These are phyloP conservation scores for Oryza meyeriana DNA, from an alignment of 176 grass and related monocot species.

Conservation along the genomic window DNA sequence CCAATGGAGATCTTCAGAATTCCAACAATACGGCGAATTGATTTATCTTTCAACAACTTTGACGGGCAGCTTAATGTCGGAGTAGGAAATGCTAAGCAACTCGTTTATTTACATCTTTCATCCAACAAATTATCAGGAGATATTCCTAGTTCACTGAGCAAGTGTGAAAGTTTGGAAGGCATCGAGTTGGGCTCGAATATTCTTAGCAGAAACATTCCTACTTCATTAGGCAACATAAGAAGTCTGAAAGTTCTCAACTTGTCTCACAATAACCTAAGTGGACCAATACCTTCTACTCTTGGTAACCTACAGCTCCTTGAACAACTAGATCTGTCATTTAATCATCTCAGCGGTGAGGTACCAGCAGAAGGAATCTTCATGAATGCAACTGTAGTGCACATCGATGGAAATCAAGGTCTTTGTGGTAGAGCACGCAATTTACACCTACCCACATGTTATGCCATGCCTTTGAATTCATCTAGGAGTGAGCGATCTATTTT, in stretches of 20 bases:
- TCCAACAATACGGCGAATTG: neutral
- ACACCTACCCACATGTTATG: neutral
- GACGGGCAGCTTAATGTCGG: neutral
- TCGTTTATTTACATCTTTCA: neutral
- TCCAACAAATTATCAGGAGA: constrained; percentile 21
- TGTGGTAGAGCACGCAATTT: neutral
- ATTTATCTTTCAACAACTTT: neutral
- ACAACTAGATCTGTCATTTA: constrained; percentile 17
- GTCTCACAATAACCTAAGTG: constrained; percentile 25
- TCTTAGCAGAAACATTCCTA: constrained; percentile 23
- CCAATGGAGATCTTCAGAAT: neutral
- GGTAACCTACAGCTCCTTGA: neutral
- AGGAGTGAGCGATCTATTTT: neutral
- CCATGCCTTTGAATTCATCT: neutral
- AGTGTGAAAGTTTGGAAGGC: constrained; percentile 13
- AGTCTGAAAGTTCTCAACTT: neutral
- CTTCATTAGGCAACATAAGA: neutral
- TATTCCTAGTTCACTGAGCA: constrained; percentile 10
- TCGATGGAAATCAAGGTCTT: neutral
- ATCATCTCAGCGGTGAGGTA: constrained; percentile 15
- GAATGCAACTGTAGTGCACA: neutral
- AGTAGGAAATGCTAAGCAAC: neutral
- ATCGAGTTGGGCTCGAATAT: neutral
- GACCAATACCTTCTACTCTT: constrained; percentile 10
- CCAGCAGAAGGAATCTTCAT: constrained; percentile 5